Percentiles rank a stretch among this genome's conserved stretches.
Conservation (phyloP, 108 stramenopile species). For the Chaetoceros muelleri region DNA sequence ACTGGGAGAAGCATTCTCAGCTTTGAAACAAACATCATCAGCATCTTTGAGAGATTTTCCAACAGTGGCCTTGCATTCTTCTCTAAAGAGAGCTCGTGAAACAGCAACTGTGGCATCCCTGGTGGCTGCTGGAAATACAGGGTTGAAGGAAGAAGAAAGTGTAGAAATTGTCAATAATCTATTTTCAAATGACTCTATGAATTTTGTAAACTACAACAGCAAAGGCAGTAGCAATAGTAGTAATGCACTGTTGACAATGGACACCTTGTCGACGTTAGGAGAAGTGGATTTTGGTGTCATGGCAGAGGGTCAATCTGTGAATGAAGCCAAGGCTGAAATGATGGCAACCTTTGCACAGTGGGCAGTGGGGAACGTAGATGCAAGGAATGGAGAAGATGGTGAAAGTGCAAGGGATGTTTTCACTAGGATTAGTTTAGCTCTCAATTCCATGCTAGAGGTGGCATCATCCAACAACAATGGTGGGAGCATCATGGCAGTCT, state of each 20-base stretch:
- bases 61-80: conserved; percentile 30
- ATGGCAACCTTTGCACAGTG: conserved; percentile 44
- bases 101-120: conserved; percentile 35
- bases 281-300: conserved; percentile 71
- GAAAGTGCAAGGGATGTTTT: conserved; percentile 58
- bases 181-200: background rate
- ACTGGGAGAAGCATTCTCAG: conserved; percentile 34
- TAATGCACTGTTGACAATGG: background rate
- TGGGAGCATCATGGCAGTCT: conserved; percentile 35
- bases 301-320: conserved; percentile 47
- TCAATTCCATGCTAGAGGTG: conserved; percentile 15
- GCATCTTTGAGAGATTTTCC: conserved; percentile 13
- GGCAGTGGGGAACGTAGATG: conserved; percentile 52
- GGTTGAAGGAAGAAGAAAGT: background rate
- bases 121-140: background rate
- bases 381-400: conserved; percentile 35
- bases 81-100: conserved; percentile 39
- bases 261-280: conserved; percentile 19
- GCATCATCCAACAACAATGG: conserved; percentile 8
- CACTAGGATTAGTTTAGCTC: conserved; percentile 8
- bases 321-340: conserved; percentile 29
- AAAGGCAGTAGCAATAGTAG: background rate
- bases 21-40: conserved; percentile 7
- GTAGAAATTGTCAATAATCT: conserved; percentile 5
- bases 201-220: conserved; percentile 6